Evolutionary conservation across 163 green algal species (phyloP), one percentile per base, ranked within the genome.

Genomic region (Chlamydomonas reinhardtii): DNA sequence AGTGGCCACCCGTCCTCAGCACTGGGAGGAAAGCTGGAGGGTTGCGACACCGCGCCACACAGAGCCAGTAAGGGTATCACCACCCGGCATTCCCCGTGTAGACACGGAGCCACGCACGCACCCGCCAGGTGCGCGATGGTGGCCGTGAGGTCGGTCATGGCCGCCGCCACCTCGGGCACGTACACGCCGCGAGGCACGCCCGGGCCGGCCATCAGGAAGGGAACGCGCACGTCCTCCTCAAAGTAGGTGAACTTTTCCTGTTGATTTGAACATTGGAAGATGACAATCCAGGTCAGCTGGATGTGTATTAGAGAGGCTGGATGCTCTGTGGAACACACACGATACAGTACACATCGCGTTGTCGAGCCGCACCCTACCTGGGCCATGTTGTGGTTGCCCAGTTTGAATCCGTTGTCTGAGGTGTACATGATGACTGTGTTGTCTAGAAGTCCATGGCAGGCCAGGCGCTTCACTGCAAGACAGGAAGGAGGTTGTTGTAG

Each of bases 371-470:
- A n/a, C 39, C 37, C 0, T 25, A 76, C 70, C 70, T 76, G 35
- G 1, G 35, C 70, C 35, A 76, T 54, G 70, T 76, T 76, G 70
- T 76, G 70, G 70, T 76, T 76, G 35, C 70, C 70, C 22, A 76
- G 37, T 11, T 76, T 54, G 37, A 61, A 76, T 35, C 85, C 85
- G 66, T 90, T 90, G 76, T 90, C 85, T 0, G 61, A 80, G 0
- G 72, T 74, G 74, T 66, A 86, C 37, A 90, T 78, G 35, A 90
- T 52, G 37, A 86, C 85, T 1, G 85, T 90, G 77, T 86, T 78
- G 61, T 90, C 56, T 5, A 87, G 59, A 25, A 78, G n/a, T 31
- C 62, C 62, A 0, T 59, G 54, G 37, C 32, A 73, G 17, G 62
- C 17, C 72, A 88, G 62, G 56, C 37, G 35, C 14, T 15, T 27